A percentile compares a stretch with the other conserved stretches of the same genome.
Evolutionary conservation across 2,329 filamentous ascomycete genomes (phyloP).

Genomic region (Pseudophaeomoniella oleicola): DNA sequence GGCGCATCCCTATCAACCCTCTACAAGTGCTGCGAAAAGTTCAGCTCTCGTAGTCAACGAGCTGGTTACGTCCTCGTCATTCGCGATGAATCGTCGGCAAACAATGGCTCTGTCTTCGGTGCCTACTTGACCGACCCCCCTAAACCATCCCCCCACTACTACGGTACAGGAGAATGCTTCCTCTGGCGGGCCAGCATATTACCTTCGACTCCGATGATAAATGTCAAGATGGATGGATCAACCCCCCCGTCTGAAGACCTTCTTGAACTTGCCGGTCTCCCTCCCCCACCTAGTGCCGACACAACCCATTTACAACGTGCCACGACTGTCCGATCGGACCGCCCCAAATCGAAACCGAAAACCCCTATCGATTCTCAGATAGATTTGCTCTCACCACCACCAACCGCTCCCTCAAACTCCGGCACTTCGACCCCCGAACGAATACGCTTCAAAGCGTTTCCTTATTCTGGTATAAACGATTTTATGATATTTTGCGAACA

Average conservation of each 20-base stretch:
- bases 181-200: conserved; percentile 66
- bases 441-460: conserved; percentile 93
- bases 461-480: conserved; percentile 89
- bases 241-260: conserved; percentile 19
- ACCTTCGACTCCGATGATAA: conserved; percentile 29
- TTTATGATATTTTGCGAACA: conserved; percentile 91
- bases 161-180: conserved; percentile 92
- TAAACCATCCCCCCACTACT: conserved; percentile 70
- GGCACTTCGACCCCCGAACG: conserved; percentile 50
- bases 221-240: conserved; percentile 5
- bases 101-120: conserved; percentile 51
- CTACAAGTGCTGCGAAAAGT: conserved; percentile 62
- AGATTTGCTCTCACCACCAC: conserved; percentile 7
- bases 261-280: conserved; percentile 40
- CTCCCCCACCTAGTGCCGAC: conserved; percentile 55
- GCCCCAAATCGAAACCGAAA: conserved; percentile 18
- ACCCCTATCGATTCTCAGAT: conserved; percentile 13
- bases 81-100: conserved; percentile 43
- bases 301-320: conserved; percentile 46
- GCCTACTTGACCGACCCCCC: conserved; percentile 87
- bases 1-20: conserved; percentile 76
- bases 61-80: conserved; percentile 86
- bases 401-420: conserved; percentile 5
- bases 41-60: conserved; percentile 43
- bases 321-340: conserved; percentile 38